A percentile compares a stretch with the other conserved stretches of the same genome.
phyloP scores from a whole-genome alignment of 352 stramenopile species.

The Globisporangium nagaii region DNA sequence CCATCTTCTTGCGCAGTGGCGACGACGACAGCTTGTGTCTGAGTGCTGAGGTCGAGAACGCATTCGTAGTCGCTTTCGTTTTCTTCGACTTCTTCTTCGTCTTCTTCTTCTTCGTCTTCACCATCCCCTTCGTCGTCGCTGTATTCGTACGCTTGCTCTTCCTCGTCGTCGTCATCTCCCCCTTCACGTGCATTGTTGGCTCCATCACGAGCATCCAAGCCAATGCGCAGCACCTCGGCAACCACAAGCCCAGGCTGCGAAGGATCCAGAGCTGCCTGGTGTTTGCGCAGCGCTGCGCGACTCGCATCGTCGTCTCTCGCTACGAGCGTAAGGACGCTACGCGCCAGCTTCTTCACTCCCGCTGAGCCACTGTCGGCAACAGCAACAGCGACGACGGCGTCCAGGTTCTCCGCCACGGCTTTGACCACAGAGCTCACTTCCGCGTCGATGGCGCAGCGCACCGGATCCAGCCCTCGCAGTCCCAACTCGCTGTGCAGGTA shows the following conservation, averaged over 20 bases:
- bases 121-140: no score
- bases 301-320: neutral
- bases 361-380: neutral
- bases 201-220: neutral
- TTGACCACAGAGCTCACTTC: neutral
- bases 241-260: neutral
- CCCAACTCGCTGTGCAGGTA: neutral
- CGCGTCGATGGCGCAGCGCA: neutral
- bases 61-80: neutral
- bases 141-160: neutral
- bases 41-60: neutral
- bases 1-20: neutral
- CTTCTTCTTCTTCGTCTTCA: neutral
- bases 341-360: neutral
- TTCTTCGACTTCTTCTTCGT: neutral
- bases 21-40: neutral
- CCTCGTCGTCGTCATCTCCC: neutral
- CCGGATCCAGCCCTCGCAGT: neutral
- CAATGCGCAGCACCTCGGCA: neutral
- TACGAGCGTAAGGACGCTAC: neutral
- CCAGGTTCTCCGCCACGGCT: neutral
- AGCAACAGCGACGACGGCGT: neutral
- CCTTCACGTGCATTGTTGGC: neutral
- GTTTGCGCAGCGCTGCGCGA: neutral
- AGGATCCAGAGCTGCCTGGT: neutral